These are phyloP conservation scores for Talaromyces atroroseus DNA, from an alignment of 2,329 filamentous ascomycete species.

Conservation along the genomic window DNA sequence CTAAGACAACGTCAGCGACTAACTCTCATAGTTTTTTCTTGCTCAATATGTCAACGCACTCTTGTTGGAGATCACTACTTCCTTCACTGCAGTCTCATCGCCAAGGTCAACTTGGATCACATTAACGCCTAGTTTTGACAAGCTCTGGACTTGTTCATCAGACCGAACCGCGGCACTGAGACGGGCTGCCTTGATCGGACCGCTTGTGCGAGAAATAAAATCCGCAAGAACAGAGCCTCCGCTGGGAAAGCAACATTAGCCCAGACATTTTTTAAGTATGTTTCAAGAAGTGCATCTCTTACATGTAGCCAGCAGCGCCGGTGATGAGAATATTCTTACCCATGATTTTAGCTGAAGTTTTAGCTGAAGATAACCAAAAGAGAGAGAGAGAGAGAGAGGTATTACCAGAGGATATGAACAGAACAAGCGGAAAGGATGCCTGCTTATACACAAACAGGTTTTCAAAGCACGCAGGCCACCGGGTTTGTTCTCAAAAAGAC, in stretches of 20 bases:
- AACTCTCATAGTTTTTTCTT: not conserved
- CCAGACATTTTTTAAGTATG: too few relatives aligned
- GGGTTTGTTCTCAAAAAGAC: too few relatives aligned
- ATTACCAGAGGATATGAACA: too few relatives aligned
- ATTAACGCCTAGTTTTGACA: not conserved
- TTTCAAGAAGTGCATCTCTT: not conserved
- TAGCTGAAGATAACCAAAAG: too few relatives aligned
- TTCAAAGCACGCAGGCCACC: too few relatives aligned
- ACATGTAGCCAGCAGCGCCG: conserved; percentile 6
- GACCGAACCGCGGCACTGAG: not conserved
- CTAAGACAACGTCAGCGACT: not conserved
- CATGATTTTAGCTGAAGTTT: not conserved
- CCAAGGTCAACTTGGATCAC: conserved; percentile 1
- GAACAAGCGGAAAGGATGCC: too few relatives aligned
- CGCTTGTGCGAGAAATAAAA: not conserved
- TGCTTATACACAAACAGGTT: too few relatives aligned
- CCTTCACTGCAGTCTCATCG: not conserved
- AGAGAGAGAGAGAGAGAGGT: too few relatives aligned
- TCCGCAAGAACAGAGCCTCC: conserved; percentile 3
- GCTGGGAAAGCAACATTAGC: not conserved
- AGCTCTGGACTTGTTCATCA: not conserved
- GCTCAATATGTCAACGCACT: not conserved
- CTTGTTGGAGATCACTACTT: not conserved
- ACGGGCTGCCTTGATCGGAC: not conserved
- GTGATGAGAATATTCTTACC: not conserved